Evolutionary conservation across 495 filamentous ascomycete species (phyloP), one percentile per base, ranked within the genome.

Genomic region (Penicillium egyptiacum): DNA sequence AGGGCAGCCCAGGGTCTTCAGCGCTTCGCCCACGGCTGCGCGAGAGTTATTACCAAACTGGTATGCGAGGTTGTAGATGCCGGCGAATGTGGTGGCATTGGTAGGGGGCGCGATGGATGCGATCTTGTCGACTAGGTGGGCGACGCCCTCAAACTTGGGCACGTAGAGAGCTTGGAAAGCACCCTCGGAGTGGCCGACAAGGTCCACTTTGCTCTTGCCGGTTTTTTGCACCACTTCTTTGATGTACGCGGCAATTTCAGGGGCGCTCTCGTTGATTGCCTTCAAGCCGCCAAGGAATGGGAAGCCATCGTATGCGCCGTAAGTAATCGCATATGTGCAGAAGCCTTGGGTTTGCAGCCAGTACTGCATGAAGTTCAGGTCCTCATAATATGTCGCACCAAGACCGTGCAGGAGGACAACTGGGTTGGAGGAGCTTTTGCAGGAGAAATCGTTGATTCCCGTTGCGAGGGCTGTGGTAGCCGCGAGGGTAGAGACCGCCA

Each of bases 171-270:
- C 49, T 50, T 80, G 78, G 57, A 81, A 78, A 3, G 71, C 81
- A 52, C 81, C 81, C 62, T 83, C 81, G 28, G 79, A 82, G 59
- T 83, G 80, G 12, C 81, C 81, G 41, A 83, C 78, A 0, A 83
- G 60, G 51, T 82, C 74, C 30, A 83, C 64, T 55, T 80, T 79
- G 43, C 40, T 26, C 9, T 75, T 74, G 22, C 75, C 75, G 3
- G 79, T 79, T 49, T 71, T 67, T 7, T 67, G 42, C 16, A 61
- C 46, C 0, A 83, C 76, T 40, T 77, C 66, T 16, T 59, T 63
- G 59, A 83, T 73, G 61, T 79, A 83, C 2, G 54, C 61, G 4
- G 80, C 81, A 53, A 83, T 80, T 35, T 83, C 74, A 16, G 58
- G 58, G 5, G 79, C 77, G 30, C 79, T 81, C 8, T 76, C 70